Base-by-base conservation (phyloP, 2,329 filamentous ascomycete genomes). In the Fonsecaea pugnacius region DNA sequence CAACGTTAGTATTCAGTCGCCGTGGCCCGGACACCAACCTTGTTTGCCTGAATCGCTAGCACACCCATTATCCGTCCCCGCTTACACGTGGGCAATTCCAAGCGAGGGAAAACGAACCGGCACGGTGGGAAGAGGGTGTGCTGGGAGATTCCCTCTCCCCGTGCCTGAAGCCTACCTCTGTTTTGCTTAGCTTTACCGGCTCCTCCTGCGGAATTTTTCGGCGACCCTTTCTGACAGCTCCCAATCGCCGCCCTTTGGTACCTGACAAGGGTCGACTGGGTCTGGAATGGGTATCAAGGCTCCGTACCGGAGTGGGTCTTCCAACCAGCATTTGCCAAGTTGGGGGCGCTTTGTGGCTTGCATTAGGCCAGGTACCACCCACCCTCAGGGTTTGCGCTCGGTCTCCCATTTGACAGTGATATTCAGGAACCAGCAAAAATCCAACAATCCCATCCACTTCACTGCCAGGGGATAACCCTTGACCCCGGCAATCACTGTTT, bases 81-180 rank as follows among this genome's bases (percentile, higher is more conserved):
- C 50, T 21, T 21, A 67, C 67, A 69, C 67, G 67, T 69, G 67
- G 67, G 63, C 36, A 64, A 56, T 40, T 36, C 43, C 65, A 65
- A 59, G 59, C 67, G 65, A 69, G 38, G 53, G 48, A 60, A 30
- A 57, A 60, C 55, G 40, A 51, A 53, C 33, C 62, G 52, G 56
- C 35, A 60, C 24, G 33, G 27, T 43, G 54, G 60, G 54, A 62
- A 53, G 61, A 58, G 35, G 64, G 67, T 66, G 63, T 68, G 64
- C 14, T 54, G 48, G 58, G 36, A 32, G 27, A 30, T 30, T 30
- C 6, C 60, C 67, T 64, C 43, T 59, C 61, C 53, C 60, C 56
- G 66, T 68, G 54, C 69, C 69, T 70, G 69, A 63, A 67, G 60
- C 67, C 64, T 64, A 56, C 46, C 69, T 66, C 38, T 56, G 36